phyloP scores from a whole-genome alignment of 192 early-diverging fungal genomes.

The Geranomyces michiganensis region DNA sequence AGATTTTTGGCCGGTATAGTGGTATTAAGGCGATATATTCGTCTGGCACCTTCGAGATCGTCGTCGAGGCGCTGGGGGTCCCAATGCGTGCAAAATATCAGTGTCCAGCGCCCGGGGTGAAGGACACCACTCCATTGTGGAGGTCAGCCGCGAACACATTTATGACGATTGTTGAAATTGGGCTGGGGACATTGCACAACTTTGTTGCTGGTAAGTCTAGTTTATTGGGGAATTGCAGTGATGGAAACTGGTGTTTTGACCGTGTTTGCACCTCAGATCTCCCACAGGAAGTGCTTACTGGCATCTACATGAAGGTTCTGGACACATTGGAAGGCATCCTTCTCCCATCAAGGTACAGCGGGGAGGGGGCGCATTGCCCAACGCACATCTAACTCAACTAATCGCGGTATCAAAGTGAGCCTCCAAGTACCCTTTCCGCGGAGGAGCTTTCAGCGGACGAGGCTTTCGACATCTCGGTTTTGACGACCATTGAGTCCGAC shows the following conservation, averaged over 20 bases:
- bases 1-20: conserved; percentile 59
- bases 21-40: conserved; percentile 51
- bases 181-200: conserved; percentile 41
- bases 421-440: conserved; percentile 51
- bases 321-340: conserved; percentile 66
- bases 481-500: conserved; percentile 66
- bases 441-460: conserved; percentile 72
- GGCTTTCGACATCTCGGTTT: conserved; percentile 70
- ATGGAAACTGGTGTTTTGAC: background rate
- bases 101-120: conserved; percentile 70
- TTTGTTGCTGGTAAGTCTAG: conserved; percentile 24
- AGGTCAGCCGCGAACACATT: conserved; percentile 65
- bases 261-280: conserved; percentile 48
- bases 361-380: background rate
- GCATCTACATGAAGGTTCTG: conserved; percentile 57
- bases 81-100: conserved; percentile 77
- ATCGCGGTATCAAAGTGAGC: conserved; percentile 38
- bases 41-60: conserved; percentile 40
- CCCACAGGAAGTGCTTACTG: conserved; percentile 52
- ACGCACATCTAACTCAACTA: too few relatives aligned
- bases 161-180: conserved; percentile 54
- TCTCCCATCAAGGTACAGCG: conserved; percentile 57
- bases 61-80: conserved; percentile 59
- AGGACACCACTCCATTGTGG: conserved; percentile 76
- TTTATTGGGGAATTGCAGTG: background rate